Conservation (phyloP, 2,329 filamentous ascomycete species). For the Epichloe festucae region DNA sequence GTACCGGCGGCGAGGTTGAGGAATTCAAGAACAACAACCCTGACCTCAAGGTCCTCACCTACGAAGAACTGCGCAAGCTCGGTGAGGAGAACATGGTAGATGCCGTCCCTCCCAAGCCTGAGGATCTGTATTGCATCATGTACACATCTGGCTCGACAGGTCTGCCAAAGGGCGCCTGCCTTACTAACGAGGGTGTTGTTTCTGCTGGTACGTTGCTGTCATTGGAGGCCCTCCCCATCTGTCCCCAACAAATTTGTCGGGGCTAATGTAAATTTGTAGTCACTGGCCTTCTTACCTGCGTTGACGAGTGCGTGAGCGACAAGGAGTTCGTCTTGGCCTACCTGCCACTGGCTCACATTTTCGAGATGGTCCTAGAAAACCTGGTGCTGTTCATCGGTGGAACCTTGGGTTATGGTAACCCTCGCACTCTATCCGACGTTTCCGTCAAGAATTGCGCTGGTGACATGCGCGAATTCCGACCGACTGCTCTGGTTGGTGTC, state of each 20-base stretch:
- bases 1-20: slow-evolving; percentile 37
- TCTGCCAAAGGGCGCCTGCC: slow-evolving; percentile 74
- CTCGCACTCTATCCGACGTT: slow-evolving; percentile 73
- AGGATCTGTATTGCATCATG: slow-evolving; percentile 75
- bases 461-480: slow-evolving; percentile 84
- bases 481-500: slow-evolving; percentile 84
- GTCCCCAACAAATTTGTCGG: background rate
- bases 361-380: slow-evolving; percentile 95
- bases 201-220: slow-evolving; percentile 43
- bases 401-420: slow-evolving; percentile 85
- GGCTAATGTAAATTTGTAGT: slow-evolving; percentile 26
- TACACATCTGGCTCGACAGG: slow-evolving; percentile 86
- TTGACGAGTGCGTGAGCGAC: slow-evolving; percentile 65
- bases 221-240: background rate
- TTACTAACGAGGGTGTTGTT: slow-evolving; percentile 69
- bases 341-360: slow-evolving; percentile 86
- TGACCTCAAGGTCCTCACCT: slow-evolving; percentile 38
- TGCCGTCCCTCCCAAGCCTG: slow-evolving; percentile 55
- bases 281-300: slow-evolving; percentile 65
- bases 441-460: slow-evolving; percentile 84
- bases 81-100: slow-evolving; percentile 58
- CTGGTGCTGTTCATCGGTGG: slow-evolving; percentile 79
- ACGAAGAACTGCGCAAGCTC: slow-evolving; percentile 40
- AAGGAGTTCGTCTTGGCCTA: slow-evolving; percentile 78
- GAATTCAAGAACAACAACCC: slow-evolving; percentile 44